These are phyloP conservation scores for Penicillium bovifimosum DNA, from an alignment of 495 filamentous ascomycete species.

Conservation along the genomic window DNA sequence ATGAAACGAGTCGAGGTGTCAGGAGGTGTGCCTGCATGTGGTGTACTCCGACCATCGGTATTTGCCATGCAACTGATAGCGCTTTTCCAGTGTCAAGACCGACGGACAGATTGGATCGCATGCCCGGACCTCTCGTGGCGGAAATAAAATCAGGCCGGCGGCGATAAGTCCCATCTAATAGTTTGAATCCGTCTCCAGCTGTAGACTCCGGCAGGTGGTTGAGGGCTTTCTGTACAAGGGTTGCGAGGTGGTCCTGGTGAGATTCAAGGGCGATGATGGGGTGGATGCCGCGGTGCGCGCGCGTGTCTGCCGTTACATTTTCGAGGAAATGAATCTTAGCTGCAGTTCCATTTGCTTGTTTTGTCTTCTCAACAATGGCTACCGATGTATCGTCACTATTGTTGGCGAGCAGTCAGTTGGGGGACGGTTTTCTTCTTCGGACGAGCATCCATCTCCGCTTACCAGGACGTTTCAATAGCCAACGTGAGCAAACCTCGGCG, in stretches of 20 bases:
- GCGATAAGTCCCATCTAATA: conserved; percentile 27
- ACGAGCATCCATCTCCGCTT: conserved; percentile 3
- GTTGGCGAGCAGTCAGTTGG: conserved; percentile 8
- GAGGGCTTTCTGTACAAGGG: conserved; percentile 61
- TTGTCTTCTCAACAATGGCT: conserved; percentile 64
- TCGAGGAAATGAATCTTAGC: conserved; percentile 69
- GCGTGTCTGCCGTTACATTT: conserved; percentile 75
- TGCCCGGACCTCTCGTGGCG: conserved; percentile 86
- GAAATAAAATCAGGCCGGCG: conserved; percentile 72
- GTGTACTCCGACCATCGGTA: conserved; percentile 79
- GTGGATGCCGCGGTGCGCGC: conserved; percentile 66
- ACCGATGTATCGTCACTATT: conserved; percentile 88
- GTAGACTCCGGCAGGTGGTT: conserved; percentile 41
- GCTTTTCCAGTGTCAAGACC: conserved; percentile 87
- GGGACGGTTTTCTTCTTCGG: not conserved
- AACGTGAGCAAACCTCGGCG: conserved; percentile 59
- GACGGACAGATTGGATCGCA: conserved; percentile 65
- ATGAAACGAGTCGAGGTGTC: conserved; percentile 73
- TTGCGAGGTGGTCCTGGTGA: conserved; percentile 63
- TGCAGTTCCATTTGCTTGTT: conserved; percentile 14
- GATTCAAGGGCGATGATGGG: conserved; percentile 66
- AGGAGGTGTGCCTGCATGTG: conserved; percentile 97
- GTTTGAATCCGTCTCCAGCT: conserved; percentile 8
- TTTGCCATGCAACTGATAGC: conserved; percentile 72
- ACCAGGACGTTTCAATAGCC: conserved; percentile 92